Conservation (phyloP, 768 basidiomycete genomes). For the Megacollybia marginata region DNA sequence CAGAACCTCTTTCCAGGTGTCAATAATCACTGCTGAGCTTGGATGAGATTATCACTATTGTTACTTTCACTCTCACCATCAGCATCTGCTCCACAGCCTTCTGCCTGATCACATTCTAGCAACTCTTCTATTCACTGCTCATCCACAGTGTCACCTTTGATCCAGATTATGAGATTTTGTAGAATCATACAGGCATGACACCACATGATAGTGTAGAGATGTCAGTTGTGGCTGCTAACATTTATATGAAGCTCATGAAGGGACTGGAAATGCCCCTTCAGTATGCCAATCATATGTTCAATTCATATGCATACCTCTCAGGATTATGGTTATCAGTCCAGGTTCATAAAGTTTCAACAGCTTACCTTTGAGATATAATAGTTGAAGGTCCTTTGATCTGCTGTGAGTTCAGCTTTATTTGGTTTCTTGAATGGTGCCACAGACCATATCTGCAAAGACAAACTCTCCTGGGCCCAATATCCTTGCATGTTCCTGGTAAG, state of each 20-base stretch:
- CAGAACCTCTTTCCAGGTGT: background rate
- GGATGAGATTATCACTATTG: background rate
- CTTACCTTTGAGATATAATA: conserved; percentile 13
- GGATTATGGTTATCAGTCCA: background rate
- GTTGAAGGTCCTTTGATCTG: conserved; percentile 15
- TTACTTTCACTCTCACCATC: background rate
- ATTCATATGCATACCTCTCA: conserved; percentile 7
- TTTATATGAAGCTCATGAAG: conserved; percentile 11
- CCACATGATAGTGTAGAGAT: too few relatives aligned
- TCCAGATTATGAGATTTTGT: conserved; percentile 11
- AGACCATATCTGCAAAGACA: conserved; percentile 21
- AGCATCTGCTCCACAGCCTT: too few relatives aligned
- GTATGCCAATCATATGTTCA: conserved; percentile 20
- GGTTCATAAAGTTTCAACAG: background rate
- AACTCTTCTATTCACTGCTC: too few relatives aligned
- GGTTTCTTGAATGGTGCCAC: conserved; percentile 18
- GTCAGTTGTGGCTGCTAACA: conserved; percentile 7
- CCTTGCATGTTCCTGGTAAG: background rate
- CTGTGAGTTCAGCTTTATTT: conserved; percentile 6
- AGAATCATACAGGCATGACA: conserved; percentile 11
- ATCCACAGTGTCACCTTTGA: conserved; percentile 3
- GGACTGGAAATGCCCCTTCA: too few relatives aligned
- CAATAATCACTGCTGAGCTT: background rate
- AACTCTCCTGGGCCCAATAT: conserved; percentile 12
- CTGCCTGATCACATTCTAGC: background rate